Evolutionary conservation across 78 protist species (phyloP).

Genomic region (Salpingoeca rosetta): DNA sequence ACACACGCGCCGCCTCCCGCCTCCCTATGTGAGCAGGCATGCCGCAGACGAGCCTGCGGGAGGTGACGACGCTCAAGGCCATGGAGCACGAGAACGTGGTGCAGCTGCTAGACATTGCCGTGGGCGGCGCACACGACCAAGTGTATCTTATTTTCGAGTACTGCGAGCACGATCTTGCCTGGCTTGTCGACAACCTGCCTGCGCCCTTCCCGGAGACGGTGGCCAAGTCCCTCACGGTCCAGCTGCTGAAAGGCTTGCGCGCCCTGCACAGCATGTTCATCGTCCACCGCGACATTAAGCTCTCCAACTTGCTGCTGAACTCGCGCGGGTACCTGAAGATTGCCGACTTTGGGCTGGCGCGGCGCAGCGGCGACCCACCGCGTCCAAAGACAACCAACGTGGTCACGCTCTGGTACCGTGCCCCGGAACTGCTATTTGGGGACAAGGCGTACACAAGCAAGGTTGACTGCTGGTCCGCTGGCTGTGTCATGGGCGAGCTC

Average conservation of each 20-base stretch:
- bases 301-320: constrained; percentile 18
- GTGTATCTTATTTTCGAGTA: constrained; percentile 34
- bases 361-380: constrained; percentile 3
- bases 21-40: neutral
- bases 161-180: constrained; percentile 21
- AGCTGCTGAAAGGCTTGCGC: constrained; percentile 34
- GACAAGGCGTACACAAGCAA: constrained; percentile 18
- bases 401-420: constrained; percentile 76
- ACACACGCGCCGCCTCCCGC: no score
- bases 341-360: constrained; percentile 25
- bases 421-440: constrained; percentile 71
- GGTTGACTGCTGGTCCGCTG: constrained; percentile 77
- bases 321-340: constrained; percentile 11
- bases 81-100: neutral
- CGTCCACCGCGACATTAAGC: constrained; percentile 11
- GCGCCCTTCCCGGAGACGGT: neutral
- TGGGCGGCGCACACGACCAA: neutral
- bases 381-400: constrained; percentile 21
- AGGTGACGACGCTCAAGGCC: constrained; percentile 1
- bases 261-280: constrained; percentile 33
- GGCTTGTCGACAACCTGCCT: constrained; percentile 9
- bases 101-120: neutral
- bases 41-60: constrained; percentile 12
- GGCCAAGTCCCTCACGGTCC: constrained; percentile 26
- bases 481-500: constrained; percentile 93